phyloP scores from a whole-genome alignment of 768 basidiomycete species.

The Galerina sulciceps region DNA sequence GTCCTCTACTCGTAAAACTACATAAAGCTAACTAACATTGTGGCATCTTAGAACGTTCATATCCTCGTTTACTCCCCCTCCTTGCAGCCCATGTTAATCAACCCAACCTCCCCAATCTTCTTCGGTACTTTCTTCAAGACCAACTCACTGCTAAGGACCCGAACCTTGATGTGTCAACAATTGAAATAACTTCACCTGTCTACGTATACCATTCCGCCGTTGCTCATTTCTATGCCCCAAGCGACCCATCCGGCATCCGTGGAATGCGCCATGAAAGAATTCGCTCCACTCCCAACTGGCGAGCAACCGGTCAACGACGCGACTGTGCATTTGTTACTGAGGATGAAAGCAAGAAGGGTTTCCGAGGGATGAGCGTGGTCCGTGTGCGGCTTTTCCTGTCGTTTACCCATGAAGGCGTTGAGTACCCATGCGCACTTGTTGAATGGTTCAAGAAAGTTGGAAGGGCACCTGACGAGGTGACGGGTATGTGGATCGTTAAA shows the following conservation, averaged over 20 bases:
- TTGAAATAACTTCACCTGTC: slow-evolving; percentile 9
- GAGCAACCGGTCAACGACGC: slow-evolving; percentile 22
- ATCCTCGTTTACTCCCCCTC: background rate
- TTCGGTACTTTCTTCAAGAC: too few species aligned
- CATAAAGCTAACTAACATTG: background rate
- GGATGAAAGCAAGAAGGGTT: slow-evolving; percentile 16
- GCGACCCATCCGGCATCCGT: slow-evolving; percentile 33
- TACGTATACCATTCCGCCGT: slow-evolving; percentile 31
- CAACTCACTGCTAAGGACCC: too few species aligned
- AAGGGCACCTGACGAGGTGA: slow-evolving; percentile 22
- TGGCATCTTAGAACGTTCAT: slow-evolving; percentile 6
- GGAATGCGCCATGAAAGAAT: slow-evolving; percentile 35
- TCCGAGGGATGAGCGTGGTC: slow-evolving; percentile 29
- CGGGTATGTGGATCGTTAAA: slow-evolving; percentile 39
- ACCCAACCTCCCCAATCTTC: slow-evolving; percentile 8
- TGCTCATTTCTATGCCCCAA: slow-evolving; percentile 37
- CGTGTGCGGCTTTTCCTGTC: slow-evolving; percentile 32
- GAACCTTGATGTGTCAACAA: too few species aligned
- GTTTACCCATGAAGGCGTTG: slow-evolving; percentile 17
- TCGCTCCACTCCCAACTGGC: slow-evolving; percentile 30
- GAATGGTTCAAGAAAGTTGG: slow-evolving; percentile 29
- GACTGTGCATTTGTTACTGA: slow-evolving; percentile 32
- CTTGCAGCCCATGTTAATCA: background rate
- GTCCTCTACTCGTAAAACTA: background rate
- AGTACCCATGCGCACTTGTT: slow-evolving; percentile 33